Evolutionary conservation across 2,329 filamentous ascomycete genomes (phyloP), one percentile per base, ranked within the genome.

Genomic region (Huntiella omanensis): DNA sequence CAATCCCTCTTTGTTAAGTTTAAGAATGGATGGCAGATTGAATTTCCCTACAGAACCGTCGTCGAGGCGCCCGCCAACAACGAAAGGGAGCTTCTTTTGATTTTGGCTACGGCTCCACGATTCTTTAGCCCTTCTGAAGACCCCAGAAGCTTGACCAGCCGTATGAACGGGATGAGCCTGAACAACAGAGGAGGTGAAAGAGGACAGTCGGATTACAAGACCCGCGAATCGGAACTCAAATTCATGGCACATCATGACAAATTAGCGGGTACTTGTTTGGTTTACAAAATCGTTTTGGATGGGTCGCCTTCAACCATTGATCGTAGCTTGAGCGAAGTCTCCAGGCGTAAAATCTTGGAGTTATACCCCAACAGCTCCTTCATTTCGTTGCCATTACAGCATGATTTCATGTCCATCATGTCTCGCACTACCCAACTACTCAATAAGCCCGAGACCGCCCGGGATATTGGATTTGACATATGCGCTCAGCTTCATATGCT

Each of bases 401-500:
- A 19, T 10, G 17, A 13, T 7, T 17, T 50, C 4, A 35, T 33
- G n/a, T 51, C 45, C 16, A 28, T 51, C 32, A 13, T 47, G 16
- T 11, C 54, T 11, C 53, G 55, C 35, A 54, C 55, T 28, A 42
- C 45, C n/a, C 47, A 49, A 45, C 52, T 53, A 43, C 54, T 64
- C 54, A 41, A 37, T 1, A 41, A 48, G 5, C 59, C 73, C 36
- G 59, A 61, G 15, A 52, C 53, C 5, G 56, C 56, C 5, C 52
- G 59, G 12, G 45, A 51, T 1, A 53, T 73, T 48, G 60, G 71
- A 4, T 83, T 76, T 51, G 56, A 60, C 0, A 54, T 77, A 1
- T 62, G 73, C 4, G 81, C 75, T 53, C 77, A 82, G 52, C 60
- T 83, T 4, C 69, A 80, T 43, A 69, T 67, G 12, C 59, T 87